Percentiles rank a stretch among this genome's conserved stretches.
These are phyloP conservation scores for Aspergillus sp. DNA, from an alignment of 2,329 filamentous ascomycete species.

Conservation along the genomic window DNA sequence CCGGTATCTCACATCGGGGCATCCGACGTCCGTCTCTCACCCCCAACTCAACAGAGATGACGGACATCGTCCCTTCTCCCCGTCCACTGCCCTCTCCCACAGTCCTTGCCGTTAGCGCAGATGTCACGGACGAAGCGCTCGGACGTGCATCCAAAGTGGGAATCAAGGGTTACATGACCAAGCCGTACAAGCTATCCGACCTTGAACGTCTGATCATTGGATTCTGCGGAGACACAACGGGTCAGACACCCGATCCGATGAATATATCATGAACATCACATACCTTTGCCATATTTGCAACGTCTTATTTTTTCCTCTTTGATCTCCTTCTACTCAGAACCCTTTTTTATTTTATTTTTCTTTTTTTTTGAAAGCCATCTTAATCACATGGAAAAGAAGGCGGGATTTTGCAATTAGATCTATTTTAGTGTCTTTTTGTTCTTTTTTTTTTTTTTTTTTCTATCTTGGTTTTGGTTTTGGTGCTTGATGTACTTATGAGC, in stretches of 20 bases:
- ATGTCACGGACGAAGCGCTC: slow-evolving; percentile 61
- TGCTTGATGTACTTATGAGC: not conserved
- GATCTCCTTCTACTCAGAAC: not conserved
- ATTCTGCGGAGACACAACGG: slow-evolving; percentile 30
- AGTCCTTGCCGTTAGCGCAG: slow-evolving; percentile 61
- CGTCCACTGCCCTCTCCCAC: slow-evolving; percentile 39
- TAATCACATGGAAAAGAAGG: no score
- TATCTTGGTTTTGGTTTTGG: not conserved
- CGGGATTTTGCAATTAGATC: not conserved
- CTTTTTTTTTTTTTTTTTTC: slow-evolving; percentile 3
- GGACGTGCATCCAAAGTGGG: slow-evolving; percentile 57
- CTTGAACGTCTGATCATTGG: slow-evolving; percentile 56
- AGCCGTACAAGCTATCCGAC: slow-evolving; percentile 61
- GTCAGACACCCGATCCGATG: not conserved
- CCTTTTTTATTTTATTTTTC: slow-evolving; percentile 7
- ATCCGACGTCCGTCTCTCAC: slow-evolving; percentile 2
- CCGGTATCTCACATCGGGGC: slow-evolving; percentile 4
- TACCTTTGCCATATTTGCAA: slow-evolving; percentile 1
- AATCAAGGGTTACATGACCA: slow-evolving; percentile 66
- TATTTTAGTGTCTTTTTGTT: slow-evolving; percentile 5
- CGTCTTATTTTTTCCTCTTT: slow-evolving; percentile 1
- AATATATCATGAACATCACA: slow-evolving; percentile 5
- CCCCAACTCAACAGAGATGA: not conserved
- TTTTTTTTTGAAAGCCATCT: slow-evolving; percentile 1
- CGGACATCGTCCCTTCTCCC: not conserved